A percentile compares a stretch with the other conserved stretches of the same genome.
Evolutionary conservation across 2,329 filamentous ascomycete genomes (phyloP).

Genomic region (Ploettnerulaceae sp.): DNA sequence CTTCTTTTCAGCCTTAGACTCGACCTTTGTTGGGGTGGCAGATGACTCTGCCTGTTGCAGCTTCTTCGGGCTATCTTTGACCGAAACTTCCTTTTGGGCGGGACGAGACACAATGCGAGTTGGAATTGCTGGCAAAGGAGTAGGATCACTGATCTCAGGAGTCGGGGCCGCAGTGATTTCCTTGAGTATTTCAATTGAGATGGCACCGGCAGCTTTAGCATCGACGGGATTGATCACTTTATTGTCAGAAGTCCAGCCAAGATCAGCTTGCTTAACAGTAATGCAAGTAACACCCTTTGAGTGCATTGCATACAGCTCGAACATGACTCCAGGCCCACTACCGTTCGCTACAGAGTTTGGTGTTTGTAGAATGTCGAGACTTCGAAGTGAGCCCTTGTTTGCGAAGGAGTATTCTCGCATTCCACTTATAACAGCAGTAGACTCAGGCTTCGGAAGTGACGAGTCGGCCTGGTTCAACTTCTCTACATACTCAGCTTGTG

Average conservation of each 20-base stretch:
- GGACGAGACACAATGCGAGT: slow-evolving; percentile 29
- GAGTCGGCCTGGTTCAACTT: slow-evolving; percentile 68
- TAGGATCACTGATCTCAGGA: slow-evolving; percentile 17
- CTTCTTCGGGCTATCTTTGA: slow-evolving; percentile 30
- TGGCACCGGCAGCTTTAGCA: slow-evolving; percentile 67
- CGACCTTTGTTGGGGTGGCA: slow-evolving; percentile 25
- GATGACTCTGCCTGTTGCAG: slow-evolving; percentile 18
- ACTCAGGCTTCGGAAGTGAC: slow-evolving; percentile 77
- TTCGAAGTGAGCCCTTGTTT: slow-evolving; percentile 80
- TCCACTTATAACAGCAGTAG: slow-evolving; percentile 95
- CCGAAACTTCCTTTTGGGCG: slow-evolving; percentile 23
- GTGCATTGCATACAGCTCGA: slow-evolving; percentile 96
- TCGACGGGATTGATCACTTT: slow-evolving; percentile 78
- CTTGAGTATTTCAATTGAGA: slow-evolving; percentile 63
- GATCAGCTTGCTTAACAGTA: slow-evolving; percentile 77
- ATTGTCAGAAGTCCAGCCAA: slow-evolving; percentile 88
- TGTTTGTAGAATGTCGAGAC: slow-evolving; percentile 78
- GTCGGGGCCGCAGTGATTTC: slow-evolving; percentile 36
- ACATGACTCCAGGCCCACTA: slow-evolving; percentile 66
- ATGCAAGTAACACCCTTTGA: slow-evolving; percentile 93
- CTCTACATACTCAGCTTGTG: slow-evolving; percentile 83
- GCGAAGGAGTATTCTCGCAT: slow-evolving; percentile 92
- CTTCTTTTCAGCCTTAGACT: slow-evolving; percentile 31
- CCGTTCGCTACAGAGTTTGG: slow-evolving; percentile 58
- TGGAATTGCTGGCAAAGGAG: slow-evolving; percentile 22